Conservation (phyloP, 2,329 filamentous ascomycete genomes). For the Curvularia eragrostidis region DNA sequence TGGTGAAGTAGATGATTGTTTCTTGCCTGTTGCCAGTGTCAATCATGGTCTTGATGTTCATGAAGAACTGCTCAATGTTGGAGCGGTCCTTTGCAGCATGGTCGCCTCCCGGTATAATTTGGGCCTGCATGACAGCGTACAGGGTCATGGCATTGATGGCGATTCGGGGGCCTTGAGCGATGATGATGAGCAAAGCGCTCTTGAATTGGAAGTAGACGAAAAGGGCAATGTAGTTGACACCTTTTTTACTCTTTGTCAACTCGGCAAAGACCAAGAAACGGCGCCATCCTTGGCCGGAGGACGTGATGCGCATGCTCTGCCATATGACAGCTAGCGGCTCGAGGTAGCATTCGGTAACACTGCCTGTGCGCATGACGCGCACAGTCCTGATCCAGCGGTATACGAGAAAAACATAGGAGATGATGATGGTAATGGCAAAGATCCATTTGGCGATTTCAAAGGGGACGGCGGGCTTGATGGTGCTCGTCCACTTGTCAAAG, state of each 20-base stretch:
- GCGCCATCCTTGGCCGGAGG: conserved; percentile 76
- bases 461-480: conserved; percentile 78
- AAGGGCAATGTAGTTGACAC: conserved; percentile 85
- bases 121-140: conserved; percentile 79
- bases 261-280: conserved; percentile 92
- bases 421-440: conserved; percentile 88
- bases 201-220: conserved; percentile 88
- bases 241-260: conserved; percentile 89
- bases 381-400: conserved; percentile 82
- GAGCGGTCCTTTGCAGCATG: conserved; percentile 66
- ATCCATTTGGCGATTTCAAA: conserved; percentile 90
- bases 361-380: conserved; percentile 81
- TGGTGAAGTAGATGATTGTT: conserved; percentile 82
- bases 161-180: conserved; percentile 92
- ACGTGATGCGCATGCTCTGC: conserved; percentile 78
- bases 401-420: conserved; percentile 81
- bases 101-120: conserved; percentile 69
- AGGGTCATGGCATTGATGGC: conserved; percentile 89
- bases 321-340: conserved; percentile 85
- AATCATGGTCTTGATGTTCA: conserved; percentile 78
- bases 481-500: conserved; percentile 87
- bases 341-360: conserved; percentile 89
- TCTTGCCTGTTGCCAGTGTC: conserved; percentile 74
- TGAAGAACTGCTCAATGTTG: conserved; percentile 76
- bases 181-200: conserved; percentile 81